These are phyloP conservation scores for Daldinia loculata DNA, from an alignment of 495 filamentous ascomycete species.

Conservation along the genomic window DNA sequence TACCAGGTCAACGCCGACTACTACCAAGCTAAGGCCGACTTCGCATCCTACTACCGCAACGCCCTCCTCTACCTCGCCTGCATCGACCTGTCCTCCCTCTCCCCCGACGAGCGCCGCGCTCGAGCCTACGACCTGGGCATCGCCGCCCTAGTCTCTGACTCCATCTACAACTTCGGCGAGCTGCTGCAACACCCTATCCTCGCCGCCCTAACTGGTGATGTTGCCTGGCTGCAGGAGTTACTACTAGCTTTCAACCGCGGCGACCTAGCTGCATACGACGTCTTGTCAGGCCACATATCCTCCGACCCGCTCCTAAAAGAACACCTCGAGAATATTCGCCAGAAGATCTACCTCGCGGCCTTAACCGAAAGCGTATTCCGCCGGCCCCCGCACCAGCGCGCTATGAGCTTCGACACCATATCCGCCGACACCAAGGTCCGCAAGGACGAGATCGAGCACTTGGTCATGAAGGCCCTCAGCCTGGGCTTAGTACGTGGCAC, in stretches of 20 bases:
- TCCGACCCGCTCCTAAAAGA: conserved; percentile 80
- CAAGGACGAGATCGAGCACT: conserved; percentile 90
- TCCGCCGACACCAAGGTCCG: conserved; percentile 90
- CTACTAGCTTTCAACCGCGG: conserved; percentile 98
- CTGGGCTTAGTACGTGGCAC: conserved; percentile 87
- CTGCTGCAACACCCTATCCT: conserved; percentile 97
- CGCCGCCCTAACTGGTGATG: conserved; percentile 72
- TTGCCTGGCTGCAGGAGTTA: conserved; percentile 87
- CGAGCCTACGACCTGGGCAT: conserved; percentile 93
- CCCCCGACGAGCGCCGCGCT: conserved; percentile 72
- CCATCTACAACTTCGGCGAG: conserved; percentile 99
- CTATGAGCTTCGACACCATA: conserved; percentile 89
- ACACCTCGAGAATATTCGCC: conserved; percentile 83
- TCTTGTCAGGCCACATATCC: conserved; percentile 77
- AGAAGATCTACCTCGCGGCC: conserved; percentile 97
- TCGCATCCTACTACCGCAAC: conserved; percentile 94
- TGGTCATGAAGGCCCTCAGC: conserved; percentile 98
- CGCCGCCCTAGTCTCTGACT: conserved; percentile 89
- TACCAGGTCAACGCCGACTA: conserved; percentile 96
- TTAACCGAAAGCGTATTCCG: conserved; percentile 97
- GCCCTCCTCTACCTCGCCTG: conserved; percentile 98
- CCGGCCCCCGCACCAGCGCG: conserved; percentile 91
- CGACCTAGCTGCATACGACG: conserved; percentile 85
- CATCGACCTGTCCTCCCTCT: conserved; percentile 80
- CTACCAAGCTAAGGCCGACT: conserved; percentile 91